Evolutionary conservation across 2,329 filamentous ascomycete genomes (phyloP).

Genomic region (Colletotrichum sp.): DNA sequence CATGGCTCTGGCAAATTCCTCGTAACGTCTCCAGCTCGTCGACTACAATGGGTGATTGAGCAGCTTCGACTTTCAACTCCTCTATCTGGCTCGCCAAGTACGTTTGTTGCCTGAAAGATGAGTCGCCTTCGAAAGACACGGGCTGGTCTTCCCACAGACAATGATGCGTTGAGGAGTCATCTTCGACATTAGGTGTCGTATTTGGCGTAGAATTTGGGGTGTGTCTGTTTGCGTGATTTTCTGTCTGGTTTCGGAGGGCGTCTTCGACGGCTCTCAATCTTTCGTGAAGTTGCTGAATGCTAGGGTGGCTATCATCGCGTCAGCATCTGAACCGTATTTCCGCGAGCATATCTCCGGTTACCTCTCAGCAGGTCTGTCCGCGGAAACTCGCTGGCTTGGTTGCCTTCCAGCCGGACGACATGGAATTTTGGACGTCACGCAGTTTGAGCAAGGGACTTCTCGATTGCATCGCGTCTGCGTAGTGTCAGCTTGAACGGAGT

Average conservation of each 20-base stretch:
- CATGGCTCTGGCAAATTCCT: neutral
- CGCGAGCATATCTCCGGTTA: neutral
- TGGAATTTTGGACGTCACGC: conserved; percentile 23
- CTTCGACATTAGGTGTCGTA: neutral
- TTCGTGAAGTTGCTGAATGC: conserved; percentile 15
- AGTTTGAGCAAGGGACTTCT: conserved; percentile 25
- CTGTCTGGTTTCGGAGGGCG: neutral
- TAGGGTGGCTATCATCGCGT: neutral
- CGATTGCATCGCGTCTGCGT: conserved; percentile 23
- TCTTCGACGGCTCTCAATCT: conserved; percentile 18
- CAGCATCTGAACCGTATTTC: neutral
- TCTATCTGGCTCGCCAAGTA: conserved; percentile 15
- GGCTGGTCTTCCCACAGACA: neutral
- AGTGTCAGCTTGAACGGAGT: neutral
- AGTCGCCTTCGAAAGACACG: conserved; percentile 15
- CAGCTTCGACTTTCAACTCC: neutral
- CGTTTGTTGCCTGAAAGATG: conserved; percentile 18
- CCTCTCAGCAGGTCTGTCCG: neutral
- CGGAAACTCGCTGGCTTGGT: neutral
- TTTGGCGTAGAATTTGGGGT: conserved; percentile 5
- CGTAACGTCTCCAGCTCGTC: conserved; percentile 5
- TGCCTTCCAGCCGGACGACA: conserved; percentile 19
- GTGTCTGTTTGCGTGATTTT: neutral
- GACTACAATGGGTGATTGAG: neutral
- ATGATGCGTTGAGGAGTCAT: neutral